A percentile compares a stretch with the other conserved stretches of the same genome.
Evolutionary conservation across 805 yeast genomes (phyloP).

Genomic region (Wickerhamomyces xylosicus): DNA sequence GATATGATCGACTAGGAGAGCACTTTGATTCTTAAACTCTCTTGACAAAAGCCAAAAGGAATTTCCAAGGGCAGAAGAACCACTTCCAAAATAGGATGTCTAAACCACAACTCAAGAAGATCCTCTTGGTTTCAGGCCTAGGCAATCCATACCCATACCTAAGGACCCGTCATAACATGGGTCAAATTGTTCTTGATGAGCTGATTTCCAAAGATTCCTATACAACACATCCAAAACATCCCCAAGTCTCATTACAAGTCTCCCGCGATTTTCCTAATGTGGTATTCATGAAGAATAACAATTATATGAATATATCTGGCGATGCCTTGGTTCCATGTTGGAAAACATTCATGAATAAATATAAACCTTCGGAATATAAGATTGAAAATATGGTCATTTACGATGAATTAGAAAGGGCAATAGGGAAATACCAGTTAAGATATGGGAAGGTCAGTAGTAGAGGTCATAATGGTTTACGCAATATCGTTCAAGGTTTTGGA

Average conservation of each 20-base stretch:
- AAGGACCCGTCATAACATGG: conserved; percentile 71
- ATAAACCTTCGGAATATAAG: conserved; percentile 1
- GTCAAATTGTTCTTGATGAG: conserved; percentile 28
- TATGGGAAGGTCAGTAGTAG: conserved; percentile 50
- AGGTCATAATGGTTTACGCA: conserved; percentile 79
- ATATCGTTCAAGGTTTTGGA: conserved; percentile 38
- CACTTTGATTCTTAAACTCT: too few relatives aligned
- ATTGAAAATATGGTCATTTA: conserved; percentile 52
- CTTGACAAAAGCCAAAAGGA: too few relatives aligned
- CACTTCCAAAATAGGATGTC: too few relatives aligned
- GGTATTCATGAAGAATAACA: conserved; percentile 38
- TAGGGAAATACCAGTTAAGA: conserved; percentile 60
- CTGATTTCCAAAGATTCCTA: conserved; percentile 24
- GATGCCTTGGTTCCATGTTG: conserved; percentile 39
- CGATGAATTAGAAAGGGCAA: conserved; percentile 62
- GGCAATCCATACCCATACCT: conserved; percentile 63
- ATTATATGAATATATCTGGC: conserved; percentile 69
- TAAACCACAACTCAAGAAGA: too few relatives aligned
- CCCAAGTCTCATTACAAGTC: conserved; percentile 6
- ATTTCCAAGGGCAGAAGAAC: too few relatives aligned
- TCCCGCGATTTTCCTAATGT: conserved; percentile 18
- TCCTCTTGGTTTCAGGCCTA: conserved; percentile 36
- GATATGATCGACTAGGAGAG: too few relatives aligned
- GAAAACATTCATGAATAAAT: conserved; percentile 23
- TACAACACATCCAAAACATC: conserved; percentile 15